phyloP scores from a whole-genome alignment of 2,329 filamentous ascomycete species.

The Ceratocystis cubensis region DNA sequence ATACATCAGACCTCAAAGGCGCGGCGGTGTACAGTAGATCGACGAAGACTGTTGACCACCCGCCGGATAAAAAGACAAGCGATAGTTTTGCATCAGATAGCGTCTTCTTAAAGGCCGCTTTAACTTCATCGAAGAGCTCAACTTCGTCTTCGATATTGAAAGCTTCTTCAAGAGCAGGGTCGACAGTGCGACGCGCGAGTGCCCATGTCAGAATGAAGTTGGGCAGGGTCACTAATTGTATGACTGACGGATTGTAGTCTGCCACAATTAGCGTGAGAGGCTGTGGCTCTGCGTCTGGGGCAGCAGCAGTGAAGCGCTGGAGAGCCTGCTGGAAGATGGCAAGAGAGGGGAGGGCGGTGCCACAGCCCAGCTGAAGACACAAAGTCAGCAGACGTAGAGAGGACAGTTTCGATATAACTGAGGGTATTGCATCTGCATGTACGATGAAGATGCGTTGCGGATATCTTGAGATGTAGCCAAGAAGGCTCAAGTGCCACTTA shows the following conservation, averaged over 20 bases:
- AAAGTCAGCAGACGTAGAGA: constrained; percentile 20
- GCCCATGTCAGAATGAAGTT: constrained; percentile 65
- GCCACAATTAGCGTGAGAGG: constrained; percentile 52
- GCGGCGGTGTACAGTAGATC: constrained; percentile 37
- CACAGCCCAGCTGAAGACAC: constrained; percentile 54
- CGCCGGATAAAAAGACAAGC: constrained; percentile 59
- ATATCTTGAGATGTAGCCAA: not conserved
- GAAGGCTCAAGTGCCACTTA: constrained; percentile 28
- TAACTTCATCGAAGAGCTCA: constrained; percentile 46
- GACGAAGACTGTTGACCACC: constrained; percentile 56
- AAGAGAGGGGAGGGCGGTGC: constrained; percentile 60
- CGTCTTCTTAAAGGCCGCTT: constrained; percentile 44
- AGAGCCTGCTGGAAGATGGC: constrained; percentile 54
- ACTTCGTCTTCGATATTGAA: constrained; percentile 45
- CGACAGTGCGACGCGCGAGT: constrained; percentile 36
- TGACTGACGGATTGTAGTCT: constrained; percentile 69
- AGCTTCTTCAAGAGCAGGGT: constrained; percentile 32
- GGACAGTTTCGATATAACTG: not conserved
- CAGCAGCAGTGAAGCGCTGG: constrained; percentile 13
- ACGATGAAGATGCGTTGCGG: not conserved
- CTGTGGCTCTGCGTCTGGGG: constrained; percentile 10
- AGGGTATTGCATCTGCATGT: not conserved
- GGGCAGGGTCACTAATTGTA: constrained; percentile 66
- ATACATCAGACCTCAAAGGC: constrained; percentile 9
- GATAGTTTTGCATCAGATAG: constrained; percentile 40